A percentile compares a stretch with the other conserved stretches of the same genome.
These are phyloP conservation scores for Saccharata proteae DNA, from an alignment of 2,329 filamentous ascomycete species.

Conservation along the genomic window DNA sequence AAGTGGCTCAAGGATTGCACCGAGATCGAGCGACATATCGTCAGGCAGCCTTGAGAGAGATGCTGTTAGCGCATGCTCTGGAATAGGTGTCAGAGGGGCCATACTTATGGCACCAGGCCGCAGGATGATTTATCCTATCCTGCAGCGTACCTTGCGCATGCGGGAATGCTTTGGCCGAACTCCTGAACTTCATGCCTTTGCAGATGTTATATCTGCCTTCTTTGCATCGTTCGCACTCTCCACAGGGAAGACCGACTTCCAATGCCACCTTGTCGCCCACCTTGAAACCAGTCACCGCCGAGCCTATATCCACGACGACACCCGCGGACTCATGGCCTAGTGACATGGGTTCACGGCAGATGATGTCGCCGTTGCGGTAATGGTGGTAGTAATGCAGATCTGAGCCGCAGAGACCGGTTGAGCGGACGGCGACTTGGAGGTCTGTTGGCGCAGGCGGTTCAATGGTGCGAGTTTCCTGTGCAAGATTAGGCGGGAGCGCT, in stretches of 20 bases:
- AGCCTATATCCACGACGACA: slow-evolving; percentile 60
- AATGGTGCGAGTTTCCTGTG: slow-evolving; percentile 42
- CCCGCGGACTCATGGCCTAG: slow-evolving; percentile 71
- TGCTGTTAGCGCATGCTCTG: too few relatives aligned
- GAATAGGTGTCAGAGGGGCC: slow-evolving; percentile 8
- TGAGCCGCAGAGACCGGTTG: slow-evolving; percentile 59
- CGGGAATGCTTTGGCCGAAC: slow-evolving; percentile 47
- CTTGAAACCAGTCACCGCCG: slow-evolving; percentile 53
- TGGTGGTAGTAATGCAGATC: slow-evolving; percentile 79
- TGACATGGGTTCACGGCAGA: slow-evolving; percentile 70
- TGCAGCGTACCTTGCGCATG: slow-evolving; percentile 54
- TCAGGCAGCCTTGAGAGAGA: slow-evolving; percentile 31
- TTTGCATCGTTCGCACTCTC: slow-evolving; percentile 43
- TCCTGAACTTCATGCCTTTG: slow-evolving; percentile 44
- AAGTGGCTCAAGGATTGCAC: slow-evolving; percentile 48
- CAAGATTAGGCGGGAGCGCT: slow-evolving; percentile 9
- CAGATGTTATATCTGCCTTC: slow-evolving; percentile 52
- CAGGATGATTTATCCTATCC: slow-evolving; percentile 49
- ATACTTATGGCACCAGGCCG: slow-evolving; percentile 44
- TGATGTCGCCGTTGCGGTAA: slow-evolving; percentile 76
- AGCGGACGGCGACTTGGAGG: slow-evolving; percentile 51
- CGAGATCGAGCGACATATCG: slow-evolving; percentile 40
- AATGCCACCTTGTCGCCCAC: slow-evolving; percentile 79
- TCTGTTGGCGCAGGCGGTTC: slow-evolving; percentile 38
- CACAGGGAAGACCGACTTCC: slow-evolving; percentile 82